These are phyloP conservation scores for Myxozyma lipomycoides DNA, from an alignment of 805 yeast genomes.

Conservation along the genomic window DNA sequence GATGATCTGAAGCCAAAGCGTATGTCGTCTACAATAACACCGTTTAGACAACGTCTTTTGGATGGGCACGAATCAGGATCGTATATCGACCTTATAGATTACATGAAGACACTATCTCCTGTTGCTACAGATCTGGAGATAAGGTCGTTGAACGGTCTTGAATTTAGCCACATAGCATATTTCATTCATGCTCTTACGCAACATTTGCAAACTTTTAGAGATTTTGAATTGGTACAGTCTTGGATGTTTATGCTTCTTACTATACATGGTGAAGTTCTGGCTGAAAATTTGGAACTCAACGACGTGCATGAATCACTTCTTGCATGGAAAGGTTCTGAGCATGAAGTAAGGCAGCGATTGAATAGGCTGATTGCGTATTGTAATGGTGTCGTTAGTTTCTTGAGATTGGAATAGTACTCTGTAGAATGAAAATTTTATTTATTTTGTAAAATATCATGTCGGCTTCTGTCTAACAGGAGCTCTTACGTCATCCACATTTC, in stretches of 20 bases:
- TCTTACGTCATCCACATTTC: not conserved
- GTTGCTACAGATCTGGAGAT: conserved; percentile 80
- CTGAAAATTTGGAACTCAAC: conserved; percentile 29
- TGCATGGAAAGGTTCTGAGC: conserved; percentile 47
- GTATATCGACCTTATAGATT: conserved; percentile 49
- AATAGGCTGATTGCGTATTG: conserved; percentile 70
- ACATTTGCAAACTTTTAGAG: conserved; percentile 53
- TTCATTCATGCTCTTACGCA: conserved; percentile 64
- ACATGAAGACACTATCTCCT: conserved; percentile 62
- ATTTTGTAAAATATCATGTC: not conserved
- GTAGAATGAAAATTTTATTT: not conserved
- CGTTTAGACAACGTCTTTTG: conserved; percentile 41
- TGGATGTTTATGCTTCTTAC: conserved; percentile 69
- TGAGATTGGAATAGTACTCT: conserved; percentile 15
- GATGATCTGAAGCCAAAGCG: no score
- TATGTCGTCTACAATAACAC: not conserved
- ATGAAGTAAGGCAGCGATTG: conserved; percentile 43
- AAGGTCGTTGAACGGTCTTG: conserved; percentile 60
- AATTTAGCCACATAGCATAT: conserved; percentile 56
- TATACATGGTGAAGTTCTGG: conserved; percentile 77
- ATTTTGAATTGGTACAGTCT: conserved; percentile 79
- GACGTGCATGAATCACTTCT: conserved; percentile 45
- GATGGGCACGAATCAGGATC: conserved; percentile 44
- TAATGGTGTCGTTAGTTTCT: conserved; percentile 63
- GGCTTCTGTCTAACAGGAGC: conserved; percentile 1